Conservation (phyloP, 2,329 filamentous ascomycete species). For the Fusarium sp. region DNA sequence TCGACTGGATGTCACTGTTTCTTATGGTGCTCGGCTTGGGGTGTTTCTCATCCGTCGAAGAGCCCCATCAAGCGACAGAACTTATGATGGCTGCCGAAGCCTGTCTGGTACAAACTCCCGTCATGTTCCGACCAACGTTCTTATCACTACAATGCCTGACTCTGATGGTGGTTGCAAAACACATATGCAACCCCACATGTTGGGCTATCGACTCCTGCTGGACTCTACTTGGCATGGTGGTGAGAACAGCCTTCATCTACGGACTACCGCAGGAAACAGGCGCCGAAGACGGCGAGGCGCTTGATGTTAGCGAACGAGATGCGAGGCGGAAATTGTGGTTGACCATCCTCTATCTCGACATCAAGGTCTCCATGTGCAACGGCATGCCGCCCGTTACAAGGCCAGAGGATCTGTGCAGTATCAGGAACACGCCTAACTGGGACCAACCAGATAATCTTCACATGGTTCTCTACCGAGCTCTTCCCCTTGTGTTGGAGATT, state of each 20-base stretch:
- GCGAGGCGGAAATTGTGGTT: constrained; percentile 49
- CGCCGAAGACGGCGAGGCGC: constrained; percentile 39
- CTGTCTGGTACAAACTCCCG: constrained; percentile 53
- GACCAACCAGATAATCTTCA: constrained; percentile 47
- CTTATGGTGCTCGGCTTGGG: constrained; percentile 53
- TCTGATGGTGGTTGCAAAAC: constrained; percentile 52
- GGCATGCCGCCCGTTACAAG: constrained; percentile 51
- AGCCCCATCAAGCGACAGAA: constrained; percentile 49
- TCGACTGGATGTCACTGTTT: constrained; percentile 51
- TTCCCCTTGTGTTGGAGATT: constrained; percentile 48
- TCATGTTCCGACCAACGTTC: constrained; percentile 52
- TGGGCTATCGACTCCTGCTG: constrained; percentile 53
- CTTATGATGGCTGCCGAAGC: constrained; percentile 53
- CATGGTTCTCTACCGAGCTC: constrained; percentile 47
- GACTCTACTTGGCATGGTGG: constrained; percentile 50
- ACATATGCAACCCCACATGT: constrained; percentile 52
- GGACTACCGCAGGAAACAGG: constrained; percentile 49
- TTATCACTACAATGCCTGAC: constrained; percentile 47
- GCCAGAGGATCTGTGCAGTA: constrained; percentile 46
- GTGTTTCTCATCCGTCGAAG: constrained; percentile 47
- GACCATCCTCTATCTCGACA: constrained; percentile 52
- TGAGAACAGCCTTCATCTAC: constrained; percentile 50
- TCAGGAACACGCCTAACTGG: constrained; percentile 44
- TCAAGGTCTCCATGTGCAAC: constrained; percentile 51
- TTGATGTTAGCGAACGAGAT: constrained; percentile 43